Percentiles rank a stretch among this genome's conserved stretches.
These are phyloP conservation scores for Neurospora sp. DNA, from an alignment of 2,329 filamentous ascomycete genomes.

Conservation along the genomic window DNA sequence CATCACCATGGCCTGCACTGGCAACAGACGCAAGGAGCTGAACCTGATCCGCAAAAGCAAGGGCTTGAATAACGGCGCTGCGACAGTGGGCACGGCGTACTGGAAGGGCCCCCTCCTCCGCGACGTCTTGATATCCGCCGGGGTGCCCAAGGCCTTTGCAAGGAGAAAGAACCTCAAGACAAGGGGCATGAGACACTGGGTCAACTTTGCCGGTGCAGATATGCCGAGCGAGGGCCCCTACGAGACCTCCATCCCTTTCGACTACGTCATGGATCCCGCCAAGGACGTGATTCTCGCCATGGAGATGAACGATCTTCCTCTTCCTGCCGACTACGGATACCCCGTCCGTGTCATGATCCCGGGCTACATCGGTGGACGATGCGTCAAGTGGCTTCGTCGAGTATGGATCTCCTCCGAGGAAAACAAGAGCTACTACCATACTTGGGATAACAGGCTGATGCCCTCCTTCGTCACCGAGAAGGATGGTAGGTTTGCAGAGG, in stretches of 20 bases:
- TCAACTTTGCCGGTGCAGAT: conserved; percentile 42
- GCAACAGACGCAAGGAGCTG: conserved; percentile 41
- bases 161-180: neutral
- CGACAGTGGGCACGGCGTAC: conserved; percentile 37
- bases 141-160: conserved; percentile 20
- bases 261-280: conserved; percentile 35
- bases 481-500: conserved; percentile 35
- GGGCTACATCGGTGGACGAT: conserved; percentile 33
- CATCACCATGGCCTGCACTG: conserved; percentile 37
- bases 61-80: conserved; percentile 37
- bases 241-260: conserved; percentile 35
- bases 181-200: conserved; percentile 24
- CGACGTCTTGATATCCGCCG: conserved; percentile 34
- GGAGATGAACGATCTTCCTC: conserved; percentile 34
- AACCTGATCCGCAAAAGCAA: conserved; percentile 39
- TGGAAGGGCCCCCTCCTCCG: conserved; percentile 38
- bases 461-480: conserved; percentile 38
- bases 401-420: conserved; percentile 33
- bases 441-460: conserved; percentile 42
- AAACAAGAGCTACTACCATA: conserved; percentile 36
- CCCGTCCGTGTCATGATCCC: conserved; percentile 32
- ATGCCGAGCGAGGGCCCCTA: conserved; percentile 36
- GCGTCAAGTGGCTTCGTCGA: conserved; percentile 37
- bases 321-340: conserved; percentile 36
- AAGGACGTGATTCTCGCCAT: conserved; percentile 41